A percentile compares a stretch with the other conserved stretches of the same genome.
These are phyloP conservation scores for Phtheirospermum japonicum DNA, from an alignment of 257 asterid genomes.

Conservation along the genomic window DNA sequence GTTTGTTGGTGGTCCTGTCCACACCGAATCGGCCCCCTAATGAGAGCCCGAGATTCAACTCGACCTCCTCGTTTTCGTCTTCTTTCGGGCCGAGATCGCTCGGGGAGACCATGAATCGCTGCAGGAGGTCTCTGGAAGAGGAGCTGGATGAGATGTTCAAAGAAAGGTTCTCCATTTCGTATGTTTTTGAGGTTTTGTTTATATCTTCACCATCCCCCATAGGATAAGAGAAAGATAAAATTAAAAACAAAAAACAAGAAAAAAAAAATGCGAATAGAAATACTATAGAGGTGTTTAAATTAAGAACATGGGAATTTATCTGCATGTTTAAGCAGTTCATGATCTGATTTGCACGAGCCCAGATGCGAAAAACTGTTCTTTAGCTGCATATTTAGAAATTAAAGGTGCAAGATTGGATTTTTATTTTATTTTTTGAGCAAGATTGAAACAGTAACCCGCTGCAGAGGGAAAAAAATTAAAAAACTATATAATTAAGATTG, in stretches of 20 bases:
- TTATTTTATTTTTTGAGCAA: conserved; percentile 1
- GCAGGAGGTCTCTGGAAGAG: conserved; percentile 66
- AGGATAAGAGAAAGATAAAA: no score
- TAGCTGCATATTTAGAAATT: no score
- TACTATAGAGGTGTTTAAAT: no score
- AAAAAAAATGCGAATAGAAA: no score
- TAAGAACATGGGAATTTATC: no score
- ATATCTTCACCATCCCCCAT: neutral
- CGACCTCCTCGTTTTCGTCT: conserved; percentile 40
- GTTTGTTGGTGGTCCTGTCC: conserved; percentile 53
- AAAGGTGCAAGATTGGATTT: no score
- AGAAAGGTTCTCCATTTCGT: neutral
- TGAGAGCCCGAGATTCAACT: conserved; percentile 92
- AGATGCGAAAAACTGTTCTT: no score
- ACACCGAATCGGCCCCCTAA: conserved; percentile 93
- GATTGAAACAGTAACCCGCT: conserved; percentile 6
- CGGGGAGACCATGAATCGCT: conserved; percentile 62
- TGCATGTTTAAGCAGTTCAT: no score
- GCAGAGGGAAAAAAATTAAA: neutral
- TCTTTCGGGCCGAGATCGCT: conserved; percentile 27
- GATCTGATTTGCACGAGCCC: no score
- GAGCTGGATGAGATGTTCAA: conserved; percentile 32
- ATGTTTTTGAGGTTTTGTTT: neutral
- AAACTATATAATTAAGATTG: neutral
- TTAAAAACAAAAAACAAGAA: neutral